A percentile compares a stretch with the other conserved stretches of the same genome.
Conservation (phyloP, 2,329 filamentous ascomycete genomes). For the Claviceps spartinae region DNA sequence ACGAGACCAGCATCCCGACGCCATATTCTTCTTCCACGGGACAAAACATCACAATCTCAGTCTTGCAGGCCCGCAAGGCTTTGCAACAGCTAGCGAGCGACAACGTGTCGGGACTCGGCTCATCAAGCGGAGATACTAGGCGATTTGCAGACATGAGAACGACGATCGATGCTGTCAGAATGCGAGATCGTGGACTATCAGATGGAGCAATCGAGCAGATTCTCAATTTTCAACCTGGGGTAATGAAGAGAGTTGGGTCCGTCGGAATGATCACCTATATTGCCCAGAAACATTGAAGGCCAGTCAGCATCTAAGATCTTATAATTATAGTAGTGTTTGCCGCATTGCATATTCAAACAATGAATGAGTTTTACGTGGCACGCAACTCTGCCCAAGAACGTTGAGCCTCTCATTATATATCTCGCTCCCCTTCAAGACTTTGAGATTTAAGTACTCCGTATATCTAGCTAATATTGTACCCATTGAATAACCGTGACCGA, state of each 20-base stretch:
- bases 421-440: no score
- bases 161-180: background rate
- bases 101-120: background rate
- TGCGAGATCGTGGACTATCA: slow-evolving; percentile 1
- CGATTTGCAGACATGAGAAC: slow-evolving; percentile 6
- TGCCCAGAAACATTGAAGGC: background rate
- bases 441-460: no score
- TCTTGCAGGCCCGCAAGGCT: background rate
- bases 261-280: background rate
- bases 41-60: background rate
- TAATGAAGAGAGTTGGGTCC: background rate
- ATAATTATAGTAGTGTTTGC: no score
- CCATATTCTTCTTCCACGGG: background rate
- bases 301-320: no score
- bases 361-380: no score
- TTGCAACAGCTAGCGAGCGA: background rate
- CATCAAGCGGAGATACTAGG: background rate
- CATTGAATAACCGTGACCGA: slow-evolving; percentile 37
- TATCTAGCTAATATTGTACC: slow-evolving; percentile 10
- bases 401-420: no score
- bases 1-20: background rate
- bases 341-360: no score
- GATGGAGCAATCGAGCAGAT: background rate
- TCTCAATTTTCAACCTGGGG: background rate
- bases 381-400: no score